Base-by-base conservation (phyloP, 2,329 filamentous ascomycete species). In the Volutella citrinella region DNA sequence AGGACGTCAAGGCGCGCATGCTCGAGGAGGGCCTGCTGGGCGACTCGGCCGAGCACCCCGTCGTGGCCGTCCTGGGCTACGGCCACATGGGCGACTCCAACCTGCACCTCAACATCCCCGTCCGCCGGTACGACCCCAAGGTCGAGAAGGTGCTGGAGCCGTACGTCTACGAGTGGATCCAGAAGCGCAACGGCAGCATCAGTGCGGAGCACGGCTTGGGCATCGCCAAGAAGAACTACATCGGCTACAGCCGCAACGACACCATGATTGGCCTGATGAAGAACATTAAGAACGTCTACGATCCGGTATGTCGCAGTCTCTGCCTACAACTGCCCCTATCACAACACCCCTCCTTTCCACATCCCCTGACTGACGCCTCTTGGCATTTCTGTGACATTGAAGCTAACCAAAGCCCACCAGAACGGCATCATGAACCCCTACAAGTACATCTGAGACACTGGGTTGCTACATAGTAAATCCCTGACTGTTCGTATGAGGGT, bases 341-440 rank as follows among this genome's bases (percentile, higher is more conserved):
- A 30, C 35, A 34, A 37, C 34, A 38, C 27, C 35, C 40, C 34
- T 35, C 28, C 34, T 18, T 15, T 17, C 24, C 26, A 20, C 17
- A 21, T 21, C 23, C 18, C 18, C 21, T 31, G 23, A 10, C 13
- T 23, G 19, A 36, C 17, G 35, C 23, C 25, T 18, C 23, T 27
- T n/a, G n/a, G n/a, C n/a, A n/a, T n/a, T n/a, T 29, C 23, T 18
- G 15, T n/a, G 15, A 24, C 21, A 32, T 23, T 23, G 38, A 26
- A 44, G 46, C 53, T 59, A 48, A 58, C 52, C 45, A 31, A 36
- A 32, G 33, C 38, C 29, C 28, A 32, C 15, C 53, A 95, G 88
- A 95, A 95, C 51, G 90, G 89, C 29, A 97, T 97, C 64, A 94
- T 97, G 88, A 97, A 96, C 66, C 91, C 91, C 1, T 97, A 97